These are phyloP conservation scores for Leccinum subfulvum DNA, from an alignment of 1,284 basidiomycete genomes.

Conservation along the genomic window DNA sequence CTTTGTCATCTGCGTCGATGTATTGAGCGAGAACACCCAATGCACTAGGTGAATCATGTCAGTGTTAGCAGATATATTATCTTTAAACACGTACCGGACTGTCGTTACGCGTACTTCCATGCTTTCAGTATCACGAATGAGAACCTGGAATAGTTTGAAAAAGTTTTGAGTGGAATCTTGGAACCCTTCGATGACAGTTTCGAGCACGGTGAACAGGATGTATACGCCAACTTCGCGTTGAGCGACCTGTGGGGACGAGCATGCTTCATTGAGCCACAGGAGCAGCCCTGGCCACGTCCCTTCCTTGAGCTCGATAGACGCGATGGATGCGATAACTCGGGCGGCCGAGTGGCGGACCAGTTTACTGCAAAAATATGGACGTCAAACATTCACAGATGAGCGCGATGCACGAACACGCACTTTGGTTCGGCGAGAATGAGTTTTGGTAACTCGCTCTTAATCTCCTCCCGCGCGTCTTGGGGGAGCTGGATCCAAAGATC, in stretches of 20 bases:
- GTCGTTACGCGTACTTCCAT: conserved; percentile 91
- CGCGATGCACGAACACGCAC: conserved; percentile 44
- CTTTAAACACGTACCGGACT: conserved; percentile 53
- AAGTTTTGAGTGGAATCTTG: conserved; percentile 76
- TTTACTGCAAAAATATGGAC: conserved; percentile 47
- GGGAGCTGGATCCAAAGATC: conserved; percentile 82
- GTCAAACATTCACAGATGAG: conserved; percentile 2
- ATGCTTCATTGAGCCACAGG: conserved; percentile 84
- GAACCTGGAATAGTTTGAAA: conserved; percentile 79
- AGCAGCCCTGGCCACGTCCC: conserved; percentile 88
- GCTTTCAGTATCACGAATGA: conserved; percentile 87
- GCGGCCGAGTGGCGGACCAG: conserved; percentile 89
- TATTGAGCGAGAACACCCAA: conserved; percentile 94
- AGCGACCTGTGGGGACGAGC: conserved; percentile 63
- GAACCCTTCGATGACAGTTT: conserved; percentile 89
- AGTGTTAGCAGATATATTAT: conserved; percentile 3
- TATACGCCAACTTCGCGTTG: conserved; percentile 89
- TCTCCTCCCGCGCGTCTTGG: conserved; percentile 72
- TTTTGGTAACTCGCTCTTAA: conserved; percentile 85
- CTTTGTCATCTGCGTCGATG: conserved; percentile 86
- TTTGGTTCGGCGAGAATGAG: conserved; percentile 77
- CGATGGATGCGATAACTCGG: conserved; percentile 92
- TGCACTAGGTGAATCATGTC: conserved; percentile 48
- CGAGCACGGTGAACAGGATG: conserved; percentile 90
- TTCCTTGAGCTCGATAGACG: conserved; percentile 82